Conservation (phyloP, 2,329 filamentous ascomycete species). For the Fusarium anthophilum region DNA sequence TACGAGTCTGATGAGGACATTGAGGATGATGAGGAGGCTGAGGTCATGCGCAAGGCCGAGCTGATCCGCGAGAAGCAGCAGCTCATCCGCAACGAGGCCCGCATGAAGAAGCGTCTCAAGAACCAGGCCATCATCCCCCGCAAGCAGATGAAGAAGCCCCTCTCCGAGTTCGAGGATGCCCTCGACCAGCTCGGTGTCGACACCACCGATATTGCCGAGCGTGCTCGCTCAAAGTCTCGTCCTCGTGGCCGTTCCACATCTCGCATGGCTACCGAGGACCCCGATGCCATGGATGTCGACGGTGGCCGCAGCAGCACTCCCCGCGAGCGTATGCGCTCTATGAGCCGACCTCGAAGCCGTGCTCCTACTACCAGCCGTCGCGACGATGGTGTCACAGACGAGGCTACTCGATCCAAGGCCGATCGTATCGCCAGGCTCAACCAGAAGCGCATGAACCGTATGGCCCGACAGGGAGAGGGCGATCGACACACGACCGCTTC, state of each 20-base stretch:
- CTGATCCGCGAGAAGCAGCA: conserved; percentile 94
- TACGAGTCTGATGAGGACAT: conserved; percentile 87
- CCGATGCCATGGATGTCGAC: conserved; percentile 81
- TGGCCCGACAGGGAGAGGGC: conserved; percentile 95
- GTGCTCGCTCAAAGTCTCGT: conserved; percentile 72
- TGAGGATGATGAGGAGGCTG: conserved; percentile 88
- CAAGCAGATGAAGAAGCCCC: conserved; percentile 79
- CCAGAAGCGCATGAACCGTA: conserved; percentile 99
- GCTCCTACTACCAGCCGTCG: conserved; percentile 70
- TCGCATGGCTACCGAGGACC: conserved; percentile 70
- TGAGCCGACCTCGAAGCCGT: conserved; percentile 78
- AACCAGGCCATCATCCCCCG: conserved; percentile 95
- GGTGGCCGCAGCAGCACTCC: conserved; percentile 45
- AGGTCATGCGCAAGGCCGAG: conserved; percentile 90
- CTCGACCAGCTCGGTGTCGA: conserved; percentile 89
- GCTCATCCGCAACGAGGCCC: conserved; percentile 91
- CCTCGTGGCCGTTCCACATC: conserved; percentile 76
- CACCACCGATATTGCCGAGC: conserved; percentile 75
- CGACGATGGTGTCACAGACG: conserved; percentile 79
- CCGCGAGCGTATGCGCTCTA: conserved; percentile 72
- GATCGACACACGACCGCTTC: conserved; percentile 88
- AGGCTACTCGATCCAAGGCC: conserved; percentile 75
- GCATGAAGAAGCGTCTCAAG: conserved; percentile 96
- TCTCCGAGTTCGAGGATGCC: conserved; percentile 87
- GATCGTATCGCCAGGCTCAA: conserved; percentile 87